Conservation (phyloP, 306 rosid species). For the Pterocarpus santalinus region DNA sequence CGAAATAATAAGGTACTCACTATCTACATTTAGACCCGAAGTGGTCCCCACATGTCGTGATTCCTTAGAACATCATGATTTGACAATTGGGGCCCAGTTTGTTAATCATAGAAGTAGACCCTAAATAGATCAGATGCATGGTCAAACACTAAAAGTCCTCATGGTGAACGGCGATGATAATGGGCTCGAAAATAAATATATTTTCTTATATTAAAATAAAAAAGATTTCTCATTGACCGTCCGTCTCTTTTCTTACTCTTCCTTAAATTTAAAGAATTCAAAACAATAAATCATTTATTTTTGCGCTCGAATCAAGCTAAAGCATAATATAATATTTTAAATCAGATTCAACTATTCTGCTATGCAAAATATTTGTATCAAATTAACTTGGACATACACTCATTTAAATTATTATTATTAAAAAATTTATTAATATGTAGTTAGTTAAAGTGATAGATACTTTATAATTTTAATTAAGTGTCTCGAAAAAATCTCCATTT, state of each 20-base stretch:
- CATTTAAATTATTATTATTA: too few species aligned
- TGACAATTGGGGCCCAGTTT: neutral
- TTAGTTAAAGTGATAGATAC: too few species aligned
- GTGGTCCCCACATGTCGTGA: constrained; percentile 21
- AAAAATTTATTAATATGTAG: too few species aligned
- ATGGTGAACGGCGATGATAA: neutral
- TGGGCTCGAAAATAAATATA: neutral
- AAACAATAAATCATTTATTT: neutral
- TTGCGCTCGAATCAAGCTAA: too few species aligned
- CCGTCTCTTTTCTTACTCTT: neutral
- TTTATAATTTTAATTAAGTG: too few species aligned
- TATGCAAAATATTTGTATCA: neutral
- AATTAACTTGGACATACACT: too few species aligned
- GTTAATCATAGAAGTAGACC: neutral
- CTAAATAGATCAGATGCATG: neutral
- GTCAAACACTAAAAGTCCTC: neutral
- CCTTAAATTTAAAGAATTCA: too few species aligned
- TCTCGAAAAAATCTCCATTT: too few species aligned
- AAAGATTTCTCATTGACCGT: neutral
- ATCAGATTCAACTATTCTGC: neutral
- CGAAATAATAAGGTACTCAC: neutral
- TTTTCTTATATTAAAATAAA: neutral
- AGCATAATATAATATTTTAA: too few species aligned
- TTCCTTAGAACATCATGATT: constrained; percentile 4
- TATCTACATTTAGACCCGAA: neutral